Conservation (phyloP, 2,329 filamentous ascomycete species). For the Nemania sp. region DNA sequence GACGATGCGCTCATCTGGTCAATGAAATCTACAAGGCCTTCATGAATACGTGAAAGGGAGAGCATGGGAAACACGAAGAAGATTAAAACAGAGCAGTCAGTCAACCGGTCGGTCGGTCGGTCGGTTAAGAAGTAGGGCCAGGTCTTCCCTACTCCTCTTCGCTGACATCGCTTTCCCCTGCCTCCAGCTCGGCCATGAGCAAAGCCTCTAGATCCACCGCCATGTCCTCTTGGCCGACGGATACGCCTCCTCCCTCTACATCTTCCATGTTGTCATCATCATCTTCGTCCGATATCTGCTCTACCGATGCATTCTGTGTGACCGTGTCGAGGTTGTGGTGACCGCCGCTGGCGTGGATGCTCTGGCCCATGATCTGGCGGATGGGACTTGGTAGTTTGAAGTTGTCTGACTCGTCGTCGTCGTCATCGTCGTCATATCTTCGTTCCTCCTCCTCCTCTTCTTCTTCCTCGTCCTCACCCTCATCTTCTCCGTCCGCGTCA, state of each 20-base stretch:
- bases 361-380: conserved; percentile 37
- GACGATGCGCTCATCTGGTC: conserved; percentile 5
- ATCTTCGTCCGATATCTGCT: conserved; percentile 33
- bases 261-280: conserved; percentile 43
- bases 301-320: conserved; percentile 29
- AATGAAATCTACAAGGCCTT: neutral
- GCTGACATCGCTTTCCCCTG: conserved; percentile 40
- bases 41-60: neutral
- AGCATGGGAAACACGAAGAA: neutral
- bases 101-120: too few relatives aligned
- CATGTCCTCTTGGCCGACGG: conserved; percentile 33
- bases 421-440: conserved; percentile 43
- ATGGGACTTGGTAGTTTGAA: conserved; percentile 60
- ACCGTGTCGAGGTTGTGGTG: conserved; percentile 25
- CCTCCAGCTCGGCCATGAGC: conserved; percentile 35
- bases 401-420: conserved; percentile 43
- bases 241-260: conserved; percentile 35
- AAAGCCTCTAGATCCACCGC: conserved; percentile 38
- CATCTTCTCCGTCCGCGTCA: conserved; percentile 51
- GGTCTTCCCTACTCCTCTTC: conserved; percentile 37
- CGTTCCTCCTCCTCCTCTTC: conserved; percentile 48
- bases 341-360: conserved; percentile 25
- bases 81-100: neutral
- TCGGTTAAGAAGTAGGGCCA: too few relatives aligned
- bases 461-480: conserved; percentile 33